A percentile compares a stretch with the other conserved stretches of the same genome.
Evolutionary conservation across 306 rosid species (phyloP).

Genomic region (Dicorynia guianensis): DNA sequence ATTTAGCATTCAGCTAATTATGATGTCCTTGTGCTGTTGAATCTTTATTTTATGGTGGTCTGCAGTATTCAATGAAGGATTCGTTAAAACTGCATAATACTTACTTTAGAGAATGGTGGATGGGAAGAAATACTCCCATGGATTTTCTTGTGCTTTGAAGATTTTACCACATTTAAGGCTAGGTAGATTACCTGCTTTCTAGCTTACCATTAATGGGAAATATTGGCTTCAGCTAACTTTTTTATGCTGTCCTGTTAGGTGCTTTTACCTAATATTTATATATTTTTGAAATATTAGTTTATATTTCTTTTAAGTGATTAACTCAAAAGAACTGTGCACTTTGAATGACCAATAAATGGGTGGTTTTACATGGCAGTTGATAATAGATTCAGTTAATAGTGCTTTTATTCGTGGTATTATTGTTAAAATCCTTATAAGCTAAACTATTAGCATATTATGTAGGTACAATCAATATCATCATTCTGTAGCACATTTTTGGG

Average conservation of each 20-base stretch:
- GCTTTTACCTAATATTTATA: slow-evolving; percentile 11
- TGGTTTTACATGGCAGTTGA: slow-evolving; percentile 11
- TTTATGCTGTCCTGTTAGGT: slow-evolving; percentile 7
- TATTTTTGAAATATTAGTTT: neutral
- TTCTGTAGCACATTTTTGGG: slow-evolving; percentile 98
- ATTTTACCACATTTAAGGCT: neutral
- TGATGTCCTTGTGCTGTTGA: slow-evolving; percentile 16
- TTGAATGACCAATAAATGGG: neutral
- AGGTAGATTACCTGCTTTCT: neutral
- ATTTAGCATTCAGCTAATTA: slow-evolving; percentile 16
- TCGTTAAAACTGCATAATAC: slow-evolving; percentile 14
- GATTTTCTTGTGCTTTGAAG: neutral
- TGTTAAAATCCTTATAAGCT: slow-evolving; percentile 13
- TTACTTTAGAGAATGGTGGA: slow-evolving; percentile 19
- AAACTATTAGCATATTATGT: slow-evolving; percentile 42
- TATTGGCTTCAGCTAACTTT: slow-evolving; percentile 1
- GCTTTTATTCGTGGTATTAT: slow-evolving; percentile 22
- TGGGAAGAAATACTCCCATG: slow-evolving; percentile 15
- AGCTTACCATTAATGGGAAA: neutral
- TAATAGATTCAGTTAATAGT: slow-evolving; percentile 4
- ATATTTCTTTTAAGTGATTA: neutral
- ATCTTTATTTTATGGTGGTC: slow-evolving; percentile 26
- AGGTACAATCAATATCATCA: slow-evolving; percentile 95
- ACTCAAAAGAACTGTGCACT: neutral
- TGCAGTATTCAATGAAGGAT: neutral